These are phyloP conservation scores for Xanthoparmelia taractica DNA, from an alignment of 495 filamentous ascomycete species.

Conservation along the genomic window DNA sequence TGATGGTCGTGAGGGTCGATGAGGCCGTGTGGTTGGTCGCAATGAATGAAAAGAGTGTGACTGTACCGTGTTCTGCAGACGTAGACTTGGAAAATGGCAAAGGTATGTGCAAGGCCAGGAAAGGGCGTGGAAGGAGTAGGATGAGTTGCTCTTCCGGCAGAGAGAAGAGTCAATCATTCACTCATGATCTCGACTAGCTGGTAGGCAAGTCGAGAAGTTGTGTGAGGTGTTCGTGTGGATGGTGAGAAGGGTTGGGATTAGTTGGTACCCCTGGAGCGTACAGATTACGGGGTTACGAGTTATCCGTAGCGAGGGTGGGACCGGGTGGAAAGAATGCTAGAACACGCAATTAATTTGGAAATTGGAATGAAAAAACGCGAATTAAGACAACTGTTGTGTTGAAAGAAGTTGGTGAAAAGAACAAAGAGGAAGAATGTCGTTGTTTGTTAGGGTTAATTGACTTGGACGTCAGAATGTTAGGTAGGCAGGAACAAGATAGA, in stretches of 20 bases:
- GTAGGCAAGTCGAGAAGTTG: conserved; percentile 13
- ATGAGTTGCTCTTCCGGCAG: conserved; percentile 6
- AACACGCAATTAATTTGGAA: conserved; percentile 3
- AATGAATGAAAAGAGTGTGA: conserved; percentile 17
- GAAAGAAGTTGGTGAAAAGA: not conserved
- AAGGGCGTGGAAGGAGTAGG: conserved; percentile 2
- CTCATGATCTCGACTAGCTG: conserved; percentile 17
- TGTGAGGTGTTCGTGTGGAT: conserved; percentile 8
- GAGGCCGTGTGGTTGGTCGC: conserved; percentile 9
- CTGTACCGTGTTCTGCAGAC: conserved; percentile 24
- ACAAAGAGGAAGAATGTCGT: no score
- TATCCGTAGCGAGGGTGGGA: conserved; percentile 24
- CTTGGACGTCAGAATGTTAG: not conserved
- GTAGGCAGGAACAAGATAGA: not conserved
- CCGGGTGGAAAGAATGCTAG: conserved; percentile 21
- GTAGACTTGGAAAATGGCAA: not conserved
- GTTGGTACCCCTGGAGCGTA: conserved; percentile 24
- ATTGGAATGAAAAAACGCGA: conserved; percentile 19
- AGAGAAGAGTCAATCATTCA: conserved; percentile 19
- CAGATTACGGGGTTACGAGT: conserved; percentile 26
- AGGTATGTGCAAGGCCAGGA: conserved; percentile 10
- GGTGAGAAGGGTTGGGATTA: conserved; percentile 16
- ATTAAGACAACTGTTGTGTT: conserved; percentile 11
- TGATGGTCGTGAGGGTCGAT: conserved; percentile 11
- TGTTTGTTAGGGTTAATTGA: not conserved